A percentile compares a stretch with the other conserved stretches of the same genome.
Conservation (phyloP, 208 protist genomes). For the Tetramitus jugosus region DNA sequence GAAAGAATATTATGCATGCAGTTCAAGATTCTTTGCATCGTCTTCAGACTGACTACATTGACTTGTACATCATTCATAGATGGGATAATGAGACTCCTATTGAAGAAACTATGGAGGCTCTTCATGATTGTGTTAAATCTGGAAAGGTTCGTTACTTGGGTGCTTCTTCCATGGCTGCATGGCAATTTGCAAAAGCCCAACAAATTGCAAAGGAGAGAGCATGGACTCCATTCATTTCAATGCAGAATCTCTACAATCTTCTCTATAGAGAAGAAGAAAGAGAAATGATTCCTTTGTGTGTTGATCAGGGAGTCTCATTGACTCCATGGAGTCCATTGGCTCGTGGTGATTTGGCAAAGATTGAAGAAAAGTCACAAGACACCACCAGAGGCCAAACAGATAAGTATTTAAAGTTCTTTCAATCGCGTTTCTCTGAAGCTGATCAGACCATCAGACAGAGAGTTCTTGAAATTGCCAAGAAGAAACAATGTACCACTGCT, state of each 20-base stretch:
- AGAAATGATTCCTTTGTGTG: not conserved
- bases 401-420: too few relatives aligned
- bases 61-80: conserved; percentile 14
- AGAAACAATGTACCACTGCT: not conserved
- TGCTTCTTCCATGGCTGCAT: not conserved
- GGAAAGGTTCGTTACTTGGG: conserved; percentile 18
- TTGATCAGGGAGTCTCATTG: not conserved
- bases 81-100: conserved; percentile 14
- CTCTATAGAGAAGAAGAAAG: too few relatives aligned
- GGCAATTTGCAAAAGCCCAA: too few relatives aligned
- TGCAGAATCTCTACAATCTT: not conserved
- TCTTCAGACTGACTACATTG: not conserved
- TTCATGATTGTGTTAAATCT: too few relatives aligned
- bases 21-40: not conserved
- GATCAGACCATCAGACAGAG: not conserved
- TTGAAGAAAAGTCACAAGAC: not conserved
- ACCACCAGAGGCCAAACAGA: not conserved
- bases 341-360: not conserved
- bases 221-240: not conserved
- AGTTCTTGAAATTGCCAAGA: not conserved
- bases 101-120: too few relatives aligned
- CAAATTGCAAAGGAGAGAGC: not conserved
- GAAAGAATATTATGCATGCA: not conserved
- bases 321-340: not conserved
- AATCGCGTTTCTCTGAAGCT: too few relatives aligned